Conservation (phyloP, 129 eudicot genomes). For the Flaveria linearis region DNA sequence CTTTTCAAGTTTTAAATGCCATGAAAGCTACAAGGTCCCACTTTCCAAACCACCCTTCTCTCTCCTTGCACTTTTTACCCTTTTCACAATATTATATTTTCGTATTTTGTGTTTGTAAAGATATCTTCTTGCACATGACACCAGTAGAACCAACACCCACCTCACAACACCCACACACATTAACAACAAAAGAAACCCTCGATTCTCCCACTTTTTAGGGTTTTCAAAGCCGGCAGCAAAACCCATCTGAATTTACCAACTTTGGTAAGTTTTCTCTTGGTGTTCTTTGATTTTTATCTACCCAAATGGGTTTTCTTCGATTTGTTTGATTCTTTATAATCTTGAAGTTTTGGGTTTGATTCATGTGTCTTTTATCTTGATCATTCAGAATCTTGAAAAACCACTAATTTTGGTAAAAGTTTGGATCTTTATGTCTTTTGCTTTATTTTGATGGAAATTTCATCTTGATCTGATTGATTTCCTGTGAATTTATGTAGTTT, state of each 20-base stretch:
- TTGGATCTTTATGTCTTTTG: neutral
- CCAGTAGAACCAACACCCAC: constrained; percentile 39
- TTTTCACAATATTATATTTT: constrained; percentile 29
- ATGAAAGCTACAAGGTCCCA: constrained; percentile 71
- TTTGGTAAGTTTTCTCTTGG: constrained; percentile 37
- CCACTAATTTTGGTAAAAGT: constrained; percentile 3
- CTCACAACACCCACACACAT: constrained; percentile 27
- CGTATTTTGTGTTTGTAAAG: constrained; percentile 22
- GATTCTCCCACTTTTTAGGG: constrained; percentile 23
- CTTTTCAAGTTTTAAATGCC: constrained; percentile 36
- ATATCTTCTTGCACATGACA: constrained; percentile 21
- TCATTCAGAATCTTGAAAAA: neutral
- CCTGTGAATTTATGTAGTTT: no score
- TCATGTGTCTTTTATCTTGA: neutral
- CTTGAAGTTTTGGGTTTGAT: constrained; percentile 11
- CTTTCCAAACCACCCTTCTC: constrained; percentile 43
- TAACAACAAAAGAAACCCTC: constrained; percentile 24
- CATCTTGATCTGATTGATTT: neutral
- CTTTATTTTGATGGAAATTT: neutral
- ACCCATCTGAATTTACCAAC: constrained; percentile 18
- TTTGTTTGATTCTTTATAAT: constrained; percentile 1
- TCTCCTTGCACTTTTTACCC: constrained; percentile 34
- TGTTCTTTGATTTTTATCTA: constrained; percentile 27
- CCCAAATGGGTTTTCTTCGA: constrained; percentile 23
- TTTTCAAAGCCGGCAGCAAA: constrained; percentile 18